Conservation (phyloP, 2,329 filamentous ascomycete genomes). For the Rhytidhysteron rufulum region DNA sequence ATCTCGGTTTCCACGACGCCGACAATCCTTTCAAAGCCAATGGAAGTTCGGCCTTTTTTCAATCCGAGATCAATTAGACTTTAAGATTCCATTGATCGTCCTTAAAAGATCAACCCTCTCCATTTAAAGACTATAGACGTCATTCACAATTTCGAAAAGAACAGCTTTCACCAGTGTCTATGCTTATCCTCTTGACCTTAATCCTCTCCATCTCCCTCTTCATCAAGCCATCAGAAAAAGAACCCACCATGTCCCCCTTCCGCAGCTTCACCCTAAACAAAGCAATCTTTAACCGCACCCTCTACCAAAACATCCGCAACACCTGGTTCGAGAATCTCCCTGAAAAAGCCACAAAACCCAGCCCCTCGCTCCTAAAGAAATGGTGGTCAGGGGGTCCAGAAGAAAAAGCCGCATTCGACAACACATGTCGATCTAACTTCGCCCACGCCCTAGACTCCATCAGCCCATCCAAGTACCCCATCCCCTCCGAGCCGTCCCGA, state of each 20-base stretch:
- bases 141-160: too few species aligned
- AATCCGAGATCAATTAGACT: too few species aligned
- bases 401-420: slow-evolving; percentile 36
- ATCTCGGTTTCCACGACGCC: too few species aligned
- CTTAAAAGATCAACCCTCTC: too few species aligned
- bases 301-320: slow-evolving; percentile 34
- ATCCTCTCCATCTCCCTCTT: slow-evolving; percentile 1
- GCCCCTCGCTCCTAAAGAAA: slow-evolving; percentile 20
- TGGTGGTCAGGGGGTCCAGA: slow-evolving; percentile 37
- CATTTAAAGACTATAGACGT: too few species aligned
- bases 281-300: slow-evolving; percentile 35
- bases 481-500: slow-evolving; percentile 17
- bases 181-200: neutral
- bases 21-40: too few species aligned
- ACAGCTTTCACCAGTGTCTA: neutral
- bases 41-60: too few species aligned
- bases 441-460: slow-evolving; percentile 34
- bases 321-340: slow-evolving; percentile 39
- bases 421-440: slow-evolving; percentile 30
- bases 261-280: slow-evolving; percentile 29
- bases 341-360: slow-evolving; percentile 17
- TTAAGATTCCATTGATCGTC: too few species aligned
- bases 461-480: slow-evolving; percentile 27
- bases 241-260: slow-evolving; percentile 27
- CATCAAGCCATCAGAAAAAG: slow-evolving; percentile 8